Evolutionary conservation across 106 monocot genomes (phyloP).

Genomic region (Dendrobium nobile): DNA sequence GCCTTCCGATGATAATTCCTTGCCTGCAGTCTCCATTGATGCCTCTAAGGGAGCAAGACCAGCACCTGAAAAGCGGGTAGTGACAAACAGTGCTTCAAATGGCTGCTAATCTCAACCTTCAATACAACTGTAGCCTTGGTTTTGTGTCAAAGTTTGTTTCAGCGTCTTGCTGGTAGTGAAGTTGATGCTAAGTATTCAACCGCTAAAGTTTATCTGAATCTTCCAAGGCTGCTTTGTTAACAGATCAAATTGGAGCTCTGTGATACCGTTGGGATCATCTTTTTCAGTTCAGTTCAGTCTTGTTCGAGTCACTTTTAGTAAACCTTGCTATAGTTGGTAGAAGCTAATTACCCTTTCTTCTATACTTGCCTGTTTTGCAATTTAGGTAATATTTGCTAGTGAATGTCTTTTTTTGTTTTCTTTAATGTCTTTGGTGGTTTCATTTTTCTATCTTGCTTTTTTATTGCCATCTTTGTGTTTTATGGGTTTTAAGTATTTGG

Average conservation of each 20-base stretch:
- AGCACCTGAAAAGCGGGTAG: constrained; percentile 26
- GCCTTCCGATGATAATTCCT: constrained; percentile 14
- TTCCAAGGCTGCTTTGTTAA: not conserved
- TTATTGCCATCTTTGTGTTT: not conserved
- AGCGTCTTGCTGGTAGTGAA: not conserved
- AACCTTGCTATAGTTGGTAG: constrained; percentile 5
- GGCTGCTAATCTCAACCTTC: constrained; percentile 13
- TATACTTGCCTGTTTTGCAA: constrained; percentile 7
- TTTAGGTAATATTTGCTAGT: not conserved
- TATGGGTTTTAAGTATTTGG: not conserved
- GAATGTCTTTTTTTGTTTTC: not conserved
- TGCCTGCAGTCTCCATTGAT: constrained; percentile 3
- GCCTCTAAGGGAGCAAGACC: constrained; percentile 17
- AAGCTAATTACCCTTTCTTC: not conserved
- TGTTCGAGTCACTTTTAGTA: not conserved
- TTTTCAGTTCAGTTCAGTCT: not conserved
- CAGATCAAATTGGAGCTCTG: constrained; percentile 6
- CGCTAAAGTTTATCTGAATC: not conserved
- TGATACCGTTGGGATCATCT: not conserved
- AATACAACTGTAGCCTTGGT: not conserved
- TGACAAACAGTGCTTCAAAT: constrained; percentile 29
- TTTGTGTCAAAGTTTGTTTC: not conserved
- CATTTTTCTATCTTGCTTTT: not conserved
- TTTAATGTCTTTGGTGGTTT: not conserved
- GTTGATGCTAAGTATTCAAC: not conserved